phyloP scores from a whole-genome alignment of 805 yeast species.

The Candida rishiriensis region DNA sequence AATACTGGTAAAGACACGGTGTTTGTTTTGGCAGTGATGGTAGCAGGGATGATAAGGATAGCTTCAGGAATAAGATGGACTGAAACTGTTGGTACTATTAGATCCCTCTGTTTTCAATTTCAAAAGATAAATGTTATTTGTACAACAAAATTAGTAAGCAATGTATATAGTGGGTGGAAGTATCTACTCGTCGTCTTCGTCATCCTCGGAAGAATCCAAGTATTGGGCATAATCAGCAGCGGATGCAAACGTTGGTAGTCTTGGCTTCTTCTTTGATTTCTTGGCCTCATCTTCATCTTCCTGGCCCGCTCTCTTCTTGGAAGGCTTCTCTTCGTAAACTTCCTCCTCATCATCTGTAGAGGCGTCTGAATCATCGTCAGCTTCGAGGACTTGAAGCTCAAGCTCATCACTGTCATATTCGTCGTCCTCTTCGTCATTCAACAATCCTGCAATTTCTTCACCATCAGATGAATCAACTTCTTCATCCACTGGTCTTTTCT shows the following conservation, averaged over 20 bases:
- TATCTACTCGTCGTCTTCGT: conserved; percentile 6
- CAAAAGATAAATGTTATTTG: too few relatives aligned
- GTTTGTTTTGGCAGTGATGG: too few relatives aligned
- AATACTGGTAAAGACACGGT: too few relatives aligned
- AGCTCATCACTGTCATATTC: conserved; percentile 25
- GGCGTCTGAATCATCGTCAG: conserved; percentile 25
- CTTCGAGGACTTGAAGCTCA: conserved; percentile 23
- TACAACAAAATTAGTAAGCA: too few relatives aligned
- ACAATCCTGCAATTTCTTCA: conserved; percentile 21
- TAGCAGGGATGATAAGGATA: too few relatives aligned
- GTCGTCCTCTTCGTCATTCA: conserved; percentile 19
- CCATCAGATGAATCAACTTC: conserved; percentile 22
- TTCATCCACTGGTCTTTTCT: conserved; percentile 20
- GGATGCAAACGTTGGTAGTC: conserved; percentile 80
- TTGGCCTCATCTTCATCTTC: conserved; percentile 16
- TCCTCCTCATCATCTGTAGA: conserved; percentile 23
- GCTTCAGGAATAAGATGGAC: too few relatives aligned
- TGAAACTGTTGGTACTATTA: too few relatives aligned
- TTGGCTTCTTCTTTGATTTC: conserved; percentile 48
- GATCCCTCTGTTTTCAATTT: too few relatives aligned
- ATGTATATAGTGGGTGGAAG: too few relatives aligned
- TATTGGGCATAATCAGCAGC: conserved; percentile 82
- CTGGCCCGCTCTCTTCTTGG: conserved; percentile 14
- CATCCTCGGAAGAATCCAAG: conserved; percentile 60
- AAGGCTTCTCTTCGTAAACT: conserved; percentile 7